A percentile compares a stretch with the other conserved stretches of the same genome.
Conservation (phyloP, 108 stramenopile genomes). For the Fragilariopsis cylindrus region DNA sequence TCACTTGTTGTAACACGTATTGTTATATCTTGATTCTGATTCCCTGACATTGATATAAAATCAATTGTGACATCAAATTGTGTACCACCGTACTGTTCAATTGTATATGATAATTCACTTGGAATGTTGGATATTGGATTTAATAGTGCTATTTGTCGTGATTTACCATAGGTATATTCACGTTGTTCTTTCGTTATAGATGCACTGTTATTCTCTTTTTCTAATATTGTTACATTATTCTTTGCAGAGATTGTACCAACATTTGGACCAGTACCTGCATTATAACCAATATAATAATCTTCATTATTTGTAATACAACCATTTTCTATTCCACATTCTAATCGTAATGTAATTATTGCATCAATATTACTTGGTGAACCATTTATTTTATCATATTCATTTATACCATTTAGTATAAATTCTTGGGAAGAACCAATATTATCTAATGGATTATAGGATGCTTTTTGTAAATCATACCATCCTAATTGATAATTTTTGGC, state of each 20-base stretch:
- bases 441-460: background rate
- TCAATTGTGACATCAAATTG: background rate
- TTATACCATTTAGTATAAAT: background rate
- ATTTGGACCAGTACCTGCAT: constrained; percentile 19
- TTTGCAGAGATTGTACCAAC: constrained; percentile 14
- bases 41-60: background rate
- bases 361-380: background rate
- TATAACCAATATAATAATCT: constrained; percentile 20
- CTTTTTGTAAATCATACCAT: constrained; percentile 38
- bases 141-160: background rate
- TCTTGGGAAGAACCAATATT: background rate
- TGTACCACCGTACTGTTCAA: background rate
- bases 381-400: background rate
- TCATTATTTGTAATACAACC: background rate
- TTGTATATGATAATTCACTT: background rate
- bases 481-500: constrained; percentile 55
- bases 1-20: background rate
- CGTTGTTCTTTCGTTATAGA: too few species aligned
- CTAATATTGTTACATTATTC: constrained; percentile 19
- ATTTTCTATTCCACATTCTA: background rate
- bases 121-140: background rate
- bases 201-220: background rate
- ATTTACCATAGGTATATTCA: background rate
- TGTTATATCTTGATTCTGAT: background rate
- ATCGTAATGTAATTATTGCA: background rate